These are phyloP conservation scores for Botrytis pseudocinerea DNA, from an alignment of 2,329 filamentous ascomycete genomes.

Conservation along the genomic window DNA sequence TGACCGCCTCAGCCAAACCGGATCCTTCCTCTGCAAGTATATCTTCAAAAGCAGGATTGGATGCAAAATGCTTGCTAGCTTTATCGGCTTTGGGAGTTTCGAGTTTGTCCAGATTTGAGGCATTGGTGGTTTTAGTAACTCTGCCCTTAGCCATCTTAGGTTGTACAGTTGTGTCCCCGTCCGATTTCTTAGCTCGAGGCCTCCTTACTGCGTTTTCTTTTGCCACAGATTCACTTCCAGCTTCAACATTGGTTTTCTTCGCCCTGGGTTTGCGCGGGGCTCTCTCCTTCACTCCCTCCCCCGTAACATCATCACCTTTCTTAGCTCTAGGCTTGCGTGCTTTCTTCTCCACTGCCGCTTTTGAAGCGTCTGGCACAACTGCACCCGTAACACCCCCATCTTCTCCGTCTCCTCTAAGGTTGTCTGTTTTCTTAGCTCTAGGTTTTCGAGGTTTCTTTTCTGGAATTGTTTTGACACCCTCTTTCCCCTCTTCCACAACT, in stretches of 20 bases:
- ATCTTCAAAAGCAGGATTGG: neutral
- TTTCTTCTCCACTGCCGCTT: slow-evolving; percentile 30
- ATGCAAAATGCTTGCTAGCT: slow-evolving; percentile 23
- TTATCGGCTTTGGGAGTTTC: slow-evolving; percentile 26
- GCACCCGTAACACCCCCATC: no score
- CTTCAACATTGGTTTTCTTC: slow-evolving; percentile 32
- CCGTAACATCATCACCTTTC: slow-evolving; percentile 25
- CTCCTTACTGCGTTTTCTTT: slow-evolving; percentile 27
- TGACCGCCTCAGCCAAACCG: slow-evolving; percentile 47
- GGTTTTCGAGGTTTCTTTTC: slow-evolving; percentile 31
- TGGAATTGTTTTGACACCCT: slow-evolving; percentile 22
- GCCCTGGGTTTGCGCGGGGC: slow-evolving; percentile 28
- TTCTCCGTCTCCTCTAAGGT: neutral
- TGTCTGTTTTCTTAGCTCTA: slow-evolving; percentile 33
- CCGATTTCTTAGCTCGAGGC: slow-evolving; percentile 32
- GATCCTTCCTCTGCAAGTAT: slow-evolving; percentile 25
- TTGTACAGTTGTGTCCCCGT: slow-evolving; percentile 35
- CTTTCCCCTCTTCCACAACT: neutral
- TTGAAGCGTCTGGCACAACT: neutral
- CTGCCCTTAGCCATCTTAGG: slow-evolving; percentile 40
- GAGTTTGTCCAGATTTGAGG: slow-evolving; percentile 28
- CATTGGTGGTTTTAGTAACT: slow-evolving; percentile 41
- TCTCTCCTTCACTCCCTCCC: slow-evolving; percentile 29
- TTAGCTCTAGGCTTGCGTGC: slow-evolving; percentile 31
- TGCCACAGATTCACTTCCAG: slow-evolving; percentile 7